Evolutionary conservation across 1,284 basidiomycete species (phyloP), one percentile per base, ranked within the genome.

Genomic region (Marasmius oreades): DNA sequence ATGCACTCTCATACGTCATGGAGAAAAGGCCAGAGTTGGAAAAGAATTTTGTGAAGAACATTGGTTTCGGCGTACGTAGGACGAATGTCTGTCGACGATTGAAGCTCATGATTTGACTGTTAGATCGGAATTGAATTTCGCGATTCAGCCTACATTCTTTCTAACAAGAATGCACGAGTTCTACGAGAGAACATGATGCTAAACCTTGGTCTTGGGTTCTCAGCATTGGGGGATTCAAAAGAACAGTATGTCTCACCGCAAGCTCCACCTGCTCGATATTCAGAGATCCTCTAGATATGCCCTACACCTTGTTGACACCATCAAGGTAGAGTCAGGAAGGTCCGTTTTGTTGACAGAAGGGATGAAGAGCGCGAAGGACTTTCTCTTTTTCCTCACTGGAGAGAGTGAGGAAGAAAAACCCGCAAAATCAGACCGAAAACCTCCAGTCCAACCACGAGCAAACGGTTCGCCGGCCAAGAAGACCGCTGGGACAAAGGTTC

Each of bases 101-200:
- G 36, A 42, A 55, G 53, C 57, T 63, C 43, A 67, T 22, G 66
- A 31, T 24, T 46, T 18, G 22, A 18, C 36, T 58, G 57, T 6
- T 65, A 95, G 93, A 95, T 87, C 69, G 94, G 94, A 12, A 84
- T 98, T 68, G 96, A 98, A 70, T 98, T 96, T 74, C 86, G 95
- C 33, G 96, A 99, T 69, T 86, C 90, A 10, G 78, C 86, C 0
- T 97, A 94, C 68, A 75, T 95, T 2, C 77, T 98, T 36, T 90
- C 86, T 2, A 64, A 85, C 11, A 98, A 98, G 75, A 95, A 92
- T 66, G 75, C 72, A 10, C 84, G 90, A 12, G 74, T 75, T 31
- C 70, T 98, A 54, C 85, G 84, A 67, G 75, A 85, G 52, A 88
- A 89, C 67, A 97, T 97, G 95, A 79, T 93, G 18, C 79, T 97